Evolutionary conservation across 164 flowering plant genomes (phyloP).

Genomic region (Houttuynia cordata): DNA sequence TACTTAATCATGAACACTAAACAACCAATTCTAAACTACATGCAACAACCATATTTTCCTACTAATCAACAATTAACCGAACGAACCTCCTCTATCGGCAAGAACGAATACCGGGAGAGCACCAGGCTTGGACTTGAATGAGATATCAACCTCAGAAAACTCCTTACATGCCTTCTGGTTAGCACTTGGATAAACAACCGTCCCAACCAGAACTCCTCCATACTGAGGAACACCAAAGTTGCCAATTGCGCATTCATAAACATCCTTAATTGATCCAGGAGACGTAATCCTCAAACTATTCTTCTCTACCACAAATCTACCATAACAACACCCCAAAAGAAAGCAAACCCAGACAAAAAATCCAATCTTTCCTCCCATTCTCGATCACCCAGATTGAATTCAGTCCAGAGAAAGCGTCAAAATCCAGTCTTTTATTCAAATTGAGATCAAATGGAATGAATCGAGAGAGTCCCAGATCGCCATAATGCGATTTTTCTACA

Average conservation of each 20-base stretch:
- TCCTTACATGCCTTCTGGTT: conserved; percentile 71
- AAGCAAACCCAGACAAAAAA: conserved; percentile 27
- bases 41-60: too few relatives aligned
- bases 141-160: conserved; percentile 42
- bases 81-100: conserved; percentile 75
- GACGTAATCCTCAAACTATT: conserved; percentile 77
- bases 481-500: too few relatives aligned
- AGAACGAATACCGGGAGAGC: conserved; percentile 65
- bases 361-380: conserved; percentile 38
- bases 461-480: too few relatives aligned
- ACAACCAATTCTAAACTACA: too few relatives aligned
- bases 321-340: conserved; percentile 24
- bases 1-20: too few relatives aligned
- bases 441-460: too few relatives aligned
- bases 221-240: conserved; percentile 95
- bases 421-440: too few relatives aligned
- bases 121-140: conserved; percentile 68
- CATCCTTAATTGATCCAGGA: conserved; percentile 49
- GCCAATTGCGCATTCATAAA: conserved; percentile 83
- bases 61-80: too few relatives aligned
- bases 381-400: background rate
- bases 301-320: conserved; percentile 91
- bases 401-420: too few relatives aligned
- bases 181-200: conserved; percentile 56
- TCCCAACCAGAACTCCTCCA: conserved; percentile 77